A percentile compares a stretch with the other conserved stretches of the same genome.
Evolutionary conservation across 805 yeast genomes (phyloP).

Genomic region (Ogataea chonburiensis): DNA sequence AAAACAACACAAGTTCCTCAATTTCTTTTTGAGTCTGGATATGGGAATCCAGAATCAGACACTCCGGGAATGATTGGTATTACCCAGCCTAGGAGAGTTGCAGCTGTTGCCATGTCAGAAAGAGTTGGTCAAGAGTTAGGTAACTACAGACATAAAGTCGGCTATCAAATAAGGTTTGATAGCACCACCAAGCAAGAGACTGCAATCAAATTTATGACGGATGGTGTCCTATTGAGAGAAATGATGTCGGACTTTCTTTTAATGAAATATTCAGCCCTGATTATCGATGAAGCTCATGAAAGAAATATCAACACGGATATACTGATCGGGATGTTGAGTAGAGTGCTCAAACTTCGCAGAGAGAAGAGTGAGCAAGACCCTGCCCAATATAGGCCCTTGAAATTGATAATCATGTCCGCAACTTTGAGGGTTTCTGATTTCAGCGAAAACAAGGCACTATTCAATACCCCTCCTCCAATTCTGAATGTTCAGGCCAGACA

Average conservation of each 20-base stretch:
- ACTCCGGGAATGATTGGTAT: conserved; percentile 94
- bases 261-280: conserved; percentile 76
- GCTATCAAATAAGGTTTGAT: conserved; percentile 82
- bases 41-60: conserved; percentile 58
- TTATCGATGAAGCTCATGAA: conserved; percentile 98
- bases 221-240: conserved; percentile 90
- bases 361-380: conserved; percentile 51
- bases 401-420: conserved; percentile 94
- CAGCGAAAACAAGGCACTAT: conserved; percentile 73
- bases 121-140: conserved; percentile 80
- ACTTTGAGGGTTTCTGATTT: conserved; percentile 92
- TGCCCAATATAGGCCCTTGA: conserved; percentile 55
- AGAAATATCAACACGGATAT: conserved; percentile 95
- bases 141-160: conserved; percentile 65
- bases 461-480: conserved; percentile 77
- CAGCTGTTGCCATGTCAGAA: conserved; percentile 87
- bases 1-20: conserved; percentile 99
- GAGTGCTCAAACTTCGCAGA: conserved; percentile 73
- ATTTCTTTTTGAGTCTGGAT: conserved; percentile 89
- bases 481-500: conserved; percentile 90
- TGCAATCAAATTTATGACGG: conserved; percentile 85
- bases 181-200: conserved; percentile 62
- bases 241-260: conserved; percentile 85
- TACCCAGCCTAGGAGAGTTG: conserved; percentile 94
- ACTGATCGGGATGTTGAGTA: conserved; percentile 88